A percentile compares a stretch with the other conserved stretches of the same genome.
Evolutionary conservation across 352 stramenopile genomes (phyloP).

Genomic region (Plasmopara muralis): DNA sequence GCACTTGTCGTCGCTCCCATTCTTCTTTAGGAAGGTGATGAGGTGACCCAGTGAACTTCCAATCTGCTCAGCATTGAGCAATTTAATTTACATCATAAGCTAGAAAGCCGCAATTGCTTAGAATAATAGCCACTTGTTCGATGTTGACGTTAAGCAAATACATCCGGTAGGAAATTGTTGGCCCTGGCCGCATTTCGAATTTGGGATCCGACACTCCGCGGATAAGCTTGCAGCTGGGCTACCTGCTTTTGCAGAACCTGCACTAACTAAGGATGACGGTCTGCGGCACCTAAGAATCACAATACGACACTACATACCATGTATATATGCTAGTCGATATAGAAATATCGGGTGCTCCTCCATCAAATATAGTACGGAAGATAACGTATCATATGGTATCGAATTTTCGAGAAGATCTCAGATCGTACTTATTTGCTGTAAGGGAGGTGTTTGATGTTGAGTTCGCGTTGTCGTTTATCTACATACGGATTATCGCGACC

Average conservation of each 20-base stretch:
- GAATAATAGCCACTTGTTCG: constrained; percentile 7
- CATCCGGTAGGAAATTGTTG: constrained; percentile 24
- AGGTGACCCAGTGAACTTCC: constrained; percentile 21
- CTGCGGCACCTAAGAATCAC: constrained; percentile 3
- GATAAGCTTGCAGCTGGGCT: constrained; percentile 14
- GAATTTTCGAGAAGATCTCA: no score
- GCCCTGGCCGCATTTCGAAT: constrained; percentile 11
- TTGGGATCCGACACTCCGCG: constrained; percentile 14
- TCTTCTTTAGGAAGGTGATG: constrained; percentile 26
- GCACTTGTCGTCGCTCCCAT: constrained; percentile 25
- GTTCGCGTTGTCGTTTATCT: no score
- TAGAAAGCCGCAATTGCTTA: constrained; percentile 2
- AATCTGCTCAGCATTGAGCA: constrained; percentile 6
- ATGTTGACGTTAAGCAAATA: constrained; percentile 17
- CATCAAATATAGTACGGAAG: no score
- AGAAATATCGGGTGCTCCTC: no score
- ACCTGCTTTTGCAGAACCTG: constrained; percentile 16
- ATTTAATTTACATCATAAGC: neutral
- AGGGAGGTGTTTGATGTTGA: no score
- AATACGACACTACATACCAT: no score
- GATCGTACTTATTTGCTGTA: no score
- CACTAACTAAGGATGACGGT: constrained; percentile 25
- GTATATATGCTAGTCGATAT: no score
- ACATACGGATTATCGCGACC: no score
- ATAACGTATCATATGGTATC: no score